phyloP scores from a whole-genome alignment of 1,284 basidiomycete species.

The Trametes pubescens region DNA sequence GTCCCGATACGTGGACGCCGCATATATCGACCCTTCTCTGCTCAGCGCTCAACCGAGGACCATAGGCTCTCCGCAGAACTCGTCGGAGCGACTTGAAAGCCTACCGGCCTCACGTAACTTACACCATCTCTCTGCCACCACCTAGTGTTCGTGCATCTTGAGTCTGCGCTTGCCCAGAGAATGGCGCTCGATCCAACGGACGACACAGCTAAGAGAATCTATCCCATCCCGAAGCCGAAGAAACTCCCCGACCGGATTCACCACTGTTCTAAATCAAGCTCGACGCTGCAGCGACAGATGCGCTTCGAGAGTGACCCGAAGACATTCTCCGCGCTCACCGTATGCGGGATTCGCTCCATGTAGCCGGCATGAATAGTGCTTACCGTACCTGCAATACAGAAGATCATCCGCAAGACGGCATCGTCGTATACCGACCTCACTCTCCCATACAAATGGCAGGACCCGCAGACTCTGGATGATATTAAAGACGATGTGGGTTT shows the following conservation, averaged over 20 bases:
- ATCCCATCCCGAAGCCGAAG: neutral
- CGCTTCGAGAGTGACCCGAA: neutral
- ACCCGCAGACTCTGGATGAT: neutral
- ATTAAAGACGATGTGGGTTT: conserved; percentile 1
- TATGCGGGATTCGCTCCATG: no score
- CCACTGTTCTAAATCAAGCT: neutral
- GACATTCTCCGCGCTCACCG: neutral
- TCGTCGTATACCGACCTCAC: neutral
- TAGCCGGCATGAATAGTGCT: no score
- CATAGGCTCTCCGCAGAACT: no score
- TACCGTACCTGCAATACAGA: neutral
- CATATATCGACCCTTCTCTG: no score
- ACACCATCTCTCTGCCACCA: no score
- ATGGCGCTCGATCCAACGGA: no score
- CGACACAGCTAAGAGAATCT: neutral
- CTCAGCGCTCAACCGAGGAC: no score
- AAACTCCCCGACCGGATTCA: neutral
- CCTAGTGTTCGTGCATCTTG: no score
- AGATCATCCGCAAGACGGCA: neutral
- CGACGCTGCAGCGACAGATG: conserved; percentile 4
- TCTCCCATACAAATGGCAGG: neutral
- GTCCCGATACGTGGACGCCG: no score
- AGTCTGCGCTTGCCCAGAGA: no score
- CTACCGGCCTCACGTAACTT: no score
- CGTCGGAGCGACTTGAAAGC: no score